These are phyloP conservation scores for Funneliformis caledonium DNA, from an alignment of 371 early-diverging fungal species.

Conservation along the genomic window DNA sequence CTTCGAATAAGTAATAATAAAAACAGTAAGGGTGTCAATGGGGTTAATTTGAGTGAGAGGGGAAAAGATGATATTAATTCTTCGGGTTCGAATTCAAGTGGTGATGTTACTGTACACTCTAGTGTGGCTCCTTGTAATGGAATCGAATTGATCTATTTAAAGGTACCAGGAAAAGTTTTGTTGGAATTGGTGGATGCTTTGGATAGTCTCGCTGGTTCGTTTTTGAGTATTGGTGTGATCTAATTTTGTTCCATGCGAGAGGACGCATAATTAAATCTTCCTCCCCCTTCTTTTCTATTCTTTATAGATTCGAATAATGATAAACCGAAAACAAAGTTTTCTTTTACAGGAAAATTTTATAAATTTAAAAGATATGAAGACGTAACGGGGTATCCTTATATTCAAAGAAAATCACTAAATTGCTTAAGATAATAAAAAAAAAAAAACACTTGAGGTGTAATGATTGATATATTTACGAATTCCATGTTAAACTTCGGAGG, in stretches of 20 bases:
- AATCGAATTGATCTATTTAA: constrained; percentile 20
- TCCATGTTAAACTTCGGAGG: no score
- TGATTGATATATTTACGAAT: no score
- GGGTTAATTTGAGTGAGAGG: background rate
- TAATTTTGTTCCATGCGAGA: background rate
- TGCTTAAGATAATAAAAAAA: background rate
- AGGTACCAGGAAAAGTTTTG: background rate
- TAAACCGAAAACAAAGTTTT: background rate
- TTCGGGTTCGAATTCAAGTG: background rate
- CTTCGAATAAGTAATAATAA: background rate
- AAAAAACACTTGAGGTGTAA: background rate
- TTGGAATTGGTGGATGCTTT: constrained; percentile 16
- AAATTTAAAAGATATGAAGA: background rate
- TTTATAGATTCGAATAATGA: background rate
- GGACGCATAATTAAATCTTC: background rate
- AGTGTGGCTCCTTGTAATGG: background rate
- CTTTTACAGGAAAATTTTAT: background rate
- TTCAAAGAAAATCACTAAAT: background rate
- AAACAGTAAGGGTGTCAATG: background rate
- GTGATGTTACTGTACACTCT: background rate
- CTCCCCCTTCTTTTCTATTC: background rate
- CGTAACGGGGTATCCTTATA: background rate
- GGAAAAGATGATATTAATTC: background rate
- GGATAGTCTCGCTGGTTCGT: constrained; percentile 25
- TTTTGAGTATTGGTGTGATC: no score